phyloP scores from a whole-genome alignment of 2,329 filamentous ascomycete species.

The Penicillium sp. region DNA sequence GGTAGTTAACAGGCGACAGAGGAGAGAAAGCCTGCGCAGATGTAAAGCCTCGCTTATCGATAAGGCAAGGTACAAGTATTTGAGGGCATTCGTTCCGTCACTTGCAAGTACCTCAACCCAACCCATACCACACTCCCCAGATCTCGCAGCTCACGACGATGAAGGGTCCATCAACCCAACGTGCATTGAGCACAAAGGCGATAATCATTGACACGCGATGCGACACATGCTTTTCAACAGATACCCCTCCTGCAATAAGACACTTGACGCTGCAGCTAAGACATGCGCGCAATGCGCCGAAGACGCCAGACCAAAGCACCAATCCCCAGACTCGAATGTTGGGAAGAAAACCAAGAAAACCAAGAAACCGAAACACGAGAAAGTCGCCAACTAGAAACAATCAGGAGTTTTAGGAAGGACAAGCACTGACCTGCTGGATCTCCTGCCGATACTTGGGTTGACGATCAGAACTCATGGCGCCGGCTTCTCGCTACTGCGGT shows the following conservation, averaged over 20 bases:
- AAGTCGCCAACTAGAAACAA: neutral
- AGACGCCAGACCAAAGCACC: neutral
- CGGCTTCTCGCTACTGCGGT: conserved; percentile 1
- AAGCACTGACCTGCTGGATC: conserved; percentile 80
- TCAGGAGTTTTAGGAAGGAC: neutral
- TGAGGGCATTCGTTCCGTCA: neutral
- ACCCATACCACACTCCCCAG: neutral
- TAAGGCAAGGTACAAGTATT: neutral
- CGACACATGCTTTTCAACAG: neutral
- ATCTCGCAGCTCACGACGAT: neutral
- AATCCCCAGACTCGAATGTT: neutral
- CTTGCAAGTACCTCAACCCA: neutral
- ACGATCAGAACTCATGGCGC: conserved; percentile 67
- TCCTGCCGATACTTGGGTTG: conserved; percentile 91
- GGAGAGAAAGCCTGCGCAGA: neutral
- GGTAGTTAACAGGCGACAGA: neutral
- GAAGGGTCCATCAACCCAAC: neutral
- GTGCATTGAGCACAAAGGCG: neutral
- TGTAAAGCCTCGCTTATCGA: neutral
- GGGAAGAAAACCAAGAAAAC: neutral
- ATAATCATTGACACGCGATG: neutral
- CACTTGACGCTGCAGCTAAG: neutral
- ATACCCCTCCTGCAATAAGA: neutral
- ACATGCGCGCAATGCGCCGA: neutral
- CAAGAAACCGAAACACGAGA: neutral